Conservation (phyloP, 768 basidiomycete species). For the Lactarius trivialis region DNA sequence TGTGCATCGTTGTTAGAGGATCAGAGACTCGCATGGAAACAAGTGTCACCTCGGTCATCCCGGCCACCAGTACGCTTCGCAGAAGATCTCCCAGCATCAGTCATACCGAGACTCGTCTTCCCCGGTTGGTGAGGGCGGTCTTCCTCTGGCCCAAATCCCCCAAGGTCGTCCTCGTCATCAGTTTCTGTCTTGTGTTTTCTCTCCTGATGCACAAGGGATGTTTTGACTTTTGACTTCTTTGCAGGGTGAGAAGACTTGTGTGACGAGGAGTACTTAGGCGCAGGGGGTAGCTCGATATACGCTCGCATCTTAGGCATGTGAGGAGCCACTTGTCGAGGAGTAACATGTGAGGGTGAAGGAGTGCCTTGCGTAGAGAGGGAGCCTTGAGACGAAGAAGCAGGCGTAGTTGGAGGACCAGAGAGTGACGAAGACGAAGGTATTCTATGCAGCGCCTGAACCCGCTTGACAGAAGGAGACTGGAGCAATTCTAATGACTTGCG, state of each 20-base stretch:
- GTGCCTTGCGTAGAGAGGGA: constrained; percentile 12
- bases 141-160: constrained; percentile 35
- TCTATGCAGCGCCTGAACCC: constrained; percentile 34
- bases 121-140: constrained; percentile 36
- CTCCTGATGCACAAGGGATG: constrained; percentile 11
- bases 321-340: constrained; percentile 14
- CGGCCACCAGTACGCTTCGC: constrained; percentile 62
- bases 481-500: constrained; percentile 57
- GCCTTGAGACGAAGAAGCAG: constrained; percentile 18
- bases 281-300: constrained; percentile 29
- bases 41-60: constrained; percentile 57
- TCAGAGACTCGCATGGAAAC: background rate
- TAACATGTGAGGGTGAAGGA: background rate
- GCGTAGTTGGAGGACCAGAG: constrained; percentile 16
- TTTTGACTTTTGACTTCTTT: constrained; percentile 14
- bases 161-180: constrained; percentile 24
- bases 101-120: constrained; percentile 23
- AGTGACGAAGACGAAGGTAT: constrained; percentile 18
- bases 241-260: constrained; percentile 14
- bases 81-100: constrained; percentile 42
- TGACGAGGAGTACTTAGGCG: constrained; percentile 24
- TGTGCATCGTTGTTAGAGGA: background rate
- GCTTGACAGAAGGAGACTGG: constrained; percentile 59
- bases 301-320: constrained; percentile 25
- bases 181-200: constrained; percentile 3